Evolutionary conservation across 139 green algal genomes (phyloP).

Genomic region (Gonium pectorale): DNA sequence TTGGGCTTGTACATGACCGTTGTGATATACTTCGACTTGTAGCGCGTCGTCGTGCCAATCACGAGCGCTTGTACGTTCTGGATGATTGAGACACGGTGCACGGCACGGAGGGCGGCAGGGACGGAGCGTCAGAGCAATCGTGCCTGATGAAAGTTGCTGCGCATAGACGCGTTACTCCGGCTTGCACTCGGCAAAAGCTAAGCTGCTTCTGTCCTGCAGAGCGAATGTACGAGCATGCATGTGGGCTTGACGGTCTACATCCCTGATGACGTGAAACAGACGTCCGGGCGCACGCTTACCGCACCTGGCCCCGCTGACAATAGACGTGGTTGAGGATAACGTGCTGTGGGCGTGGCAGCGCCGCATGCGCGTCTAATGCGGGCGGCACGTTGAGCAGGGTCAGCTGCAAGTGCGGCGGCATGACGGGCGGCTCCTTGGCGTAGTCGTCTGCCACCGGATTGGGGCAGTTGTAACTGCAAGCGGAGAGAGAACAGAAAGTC

Average conservation of each 20-base stretch:
- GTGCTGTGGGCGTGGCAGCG: conserved; percentile 95
- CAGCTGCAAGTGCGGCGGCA: conserved; percentile 96
- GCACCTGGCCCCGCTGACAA: conserved; percentile 75
- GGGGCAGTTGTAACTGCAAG: conserved; percentile 85
- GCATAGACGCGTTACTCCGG: no score
- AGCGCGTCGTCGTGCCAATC: conserved; percentile 93
- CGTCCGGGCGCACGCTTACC: no score
- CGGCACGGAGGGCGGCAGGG: no score
- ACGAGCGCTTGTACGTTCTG: conserved; percentile 84
- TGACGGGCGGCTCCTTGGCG: conserved; percentile 94
- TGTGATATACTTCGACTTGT: conserved; percentile 98
- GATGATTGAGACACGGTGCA: no score
- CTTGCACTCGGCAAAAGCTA: no score
- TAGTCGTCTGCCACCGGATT: conserved; percentile 88
- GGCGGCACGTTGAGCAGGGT: conserved; percentile 96
- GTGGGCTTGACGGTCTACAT: no score
- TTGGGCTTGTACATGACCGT: conserved; percentile 86
- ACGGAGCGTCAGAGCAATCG: no score
- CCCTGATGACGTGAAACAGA: no score
- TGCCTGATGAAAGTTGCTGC: no score
- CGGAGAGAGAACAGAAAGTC: no score
- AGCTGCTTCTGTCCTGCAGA: no score
- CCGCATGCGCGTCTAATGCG: conserved; percentile 78
- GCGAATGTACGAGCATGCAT: no score
- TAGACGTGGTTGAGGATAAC: conserved; percentile 99